phyloP scores from a whole-genome alignment of 176 grass and related monocot genomes.

The Juncus effusus region DNA sequence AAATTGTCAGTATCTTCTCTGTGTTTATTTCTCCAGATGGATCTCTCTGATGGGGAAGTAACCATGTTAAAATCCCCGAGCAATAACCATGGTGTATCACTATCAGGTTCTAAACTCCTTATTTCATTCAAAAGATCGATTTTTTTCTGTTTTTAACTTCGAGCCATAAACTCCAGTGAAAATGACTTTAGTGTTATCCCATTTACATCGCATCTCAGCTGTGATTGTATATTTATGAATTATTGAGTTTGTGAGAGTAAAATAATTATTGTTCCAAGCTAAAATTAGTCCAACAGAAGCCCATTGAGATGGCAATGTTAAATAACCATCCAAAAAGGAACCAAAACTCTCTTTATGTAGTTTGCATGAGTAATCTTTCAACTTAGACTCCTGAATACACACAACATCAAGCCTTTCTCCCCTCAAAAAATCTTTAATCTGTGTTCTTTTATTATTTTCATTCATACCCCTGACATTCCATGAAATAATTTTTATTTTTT shows the following conservation, averaged over 20 bases:
- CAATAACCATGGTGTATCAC: background rate
- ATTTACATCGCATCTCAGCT: background rate
- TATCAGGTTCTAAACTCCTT: background rate
- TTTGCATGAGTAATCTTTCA: too few relatives aligned
- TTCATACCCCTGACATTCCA: too few relatives aligned
- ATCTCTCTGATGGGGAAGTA: background rate
- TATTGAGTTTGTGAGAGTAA: background rate
- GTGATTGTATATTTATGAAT: background rate
- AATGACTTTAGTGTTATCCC: background rate
- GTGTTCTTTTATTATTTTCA: too few relatives aligned
- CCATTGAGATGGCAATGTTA: background rate
- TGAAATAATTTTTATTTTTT: too few relatives aligned
- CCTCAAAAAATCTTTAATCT: too few relatives aligned
- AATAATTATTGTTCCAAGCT: background rate
- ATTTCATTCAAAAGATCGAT: background rate
- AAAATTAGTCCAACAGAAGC: background rate
- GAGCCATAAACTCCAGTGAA: background rate
- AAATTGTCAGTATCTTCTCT: background rate
- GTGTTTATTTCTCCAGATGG: background rate
- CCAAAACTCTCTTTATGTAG: too few relatives aligned
- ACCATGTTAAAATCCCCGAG: too few relatives aligned
- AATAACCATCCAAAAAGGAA: too few relatives aligned
- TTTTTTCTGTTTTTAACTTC: background rate
- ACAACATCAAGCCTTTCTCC: too few relatives aligned
- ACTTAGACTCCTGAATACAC: too few relatives aligned